These are phyloP conservation scores for Leersia perrieri DNA, from an alignment of 176 grass and related monocot genomes.

Conservation along the genomic window DNA sequence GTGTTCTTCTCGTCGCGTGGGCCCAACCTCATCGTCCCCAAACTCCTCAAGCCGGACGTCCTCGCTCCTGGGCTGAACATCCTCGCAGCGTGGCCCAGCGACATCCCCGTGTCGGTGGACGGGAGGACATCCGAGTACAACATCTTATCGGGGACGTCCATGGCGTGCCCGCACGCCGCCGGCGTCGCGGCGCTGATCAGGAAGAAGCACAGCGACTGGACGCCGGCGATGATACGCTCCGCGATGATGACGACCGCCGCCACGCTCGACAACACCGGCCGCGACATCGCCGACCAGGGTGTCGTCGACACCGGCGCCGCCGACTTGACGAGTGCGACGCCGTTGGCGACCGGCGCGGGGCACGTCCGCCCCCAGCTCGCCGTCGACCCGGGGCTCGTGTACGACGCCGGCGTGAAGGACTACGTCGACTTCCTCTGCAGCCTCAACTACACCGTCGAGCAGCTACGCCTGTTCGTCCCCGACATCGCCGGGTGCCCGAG, in stretches of 20 bases:
- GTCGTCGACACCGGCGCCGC: not conserved
- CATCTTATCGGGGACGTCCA: slow-evolving; percentile 62
- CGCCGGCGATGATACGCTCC: slow-evolving; percentile 48
- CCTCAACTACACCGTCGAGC: slow-evolving; percentile 42
- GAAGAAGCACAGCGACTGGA: slow-evolving; percentile 12
- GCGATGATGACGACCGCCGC: slow-evolving; percentile 58
- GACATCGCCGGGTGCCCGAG: not conserved
- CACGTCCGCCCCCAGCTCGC: slow-evolving; percentile 37
- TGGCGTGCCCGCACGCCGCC: slow-evolving; percentile 57
- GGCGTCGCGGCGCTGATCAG: slow-evolving; percentile 48
- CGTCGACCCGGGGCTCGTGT: slow-evolving; percentile 44
- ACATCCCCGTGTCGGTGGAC: slow-evolving; percentile 14
- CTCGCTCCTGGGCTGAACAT: slow-evolving; percentile 52
- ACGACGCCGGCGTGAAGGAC: slow-evolving; percentile 40
- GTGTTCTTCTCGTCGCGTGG: slow-evolving; percentile 27
- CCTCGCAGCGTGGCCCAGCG: slow-evolving; percentile 37
- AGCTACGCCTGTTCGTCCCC: slow-evolving; percentile 18
- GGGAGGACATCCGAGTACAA: slow-evolving; percentile 30
- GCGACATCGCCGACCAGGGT: slow-evolving; percentile 19
- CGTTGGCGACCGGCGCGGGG: slow-evolving; percentile 24
- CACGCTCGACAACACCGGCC: slow-evolving; percentile 36
- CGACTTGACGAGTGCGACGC: slow-evolving; percentile 27
- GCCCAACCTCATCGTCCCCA: not conserved
- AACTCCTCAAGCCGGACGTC: slow-evolving; percentile 56
- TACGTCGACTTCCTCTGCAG: slow-evolving; percentile 41